A percentile compares a stretch with the other conserved stretches of the same genome.
These are phyloP conservation scores for Aspergillus awamori DNA, from an alignment of 2,329 filamentous ascomycete species.

Conservation along the genomic window DNA sequence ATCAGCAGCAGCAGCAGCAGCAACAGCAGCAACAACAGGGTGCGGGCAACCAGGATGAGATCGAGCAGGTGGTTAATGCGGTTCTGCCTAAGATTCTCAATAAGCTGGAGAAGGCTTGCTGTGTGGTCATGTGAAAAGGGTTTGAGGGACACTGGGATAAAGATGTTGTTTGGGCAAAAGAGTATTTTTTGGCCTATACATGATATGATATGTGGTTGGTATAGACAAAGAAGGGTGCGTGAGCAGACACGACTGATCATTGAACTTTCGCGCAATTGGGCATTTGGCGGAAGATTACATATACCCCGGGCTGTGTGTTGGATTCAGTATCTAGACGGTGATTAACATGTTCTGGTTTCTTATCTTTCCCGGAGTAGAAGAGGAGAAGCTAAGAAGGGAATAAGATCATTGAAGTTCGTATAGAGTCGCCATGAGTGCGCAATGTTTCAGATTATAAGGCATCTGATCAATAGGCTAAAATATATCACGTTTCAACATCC, in stretches of 20 bases:
- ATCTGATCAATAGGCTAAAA: not conserved
- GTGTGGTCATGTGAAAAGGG: conserved; percentile 68
- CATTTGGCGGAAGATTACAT: not conserved
- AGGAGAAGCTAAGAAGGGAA: not conserved
- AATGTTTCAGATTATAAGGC: conserved; percentile 1
- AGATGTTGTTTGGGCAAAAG: no score
- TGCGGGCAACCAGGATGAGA: conserved; percentile 59
- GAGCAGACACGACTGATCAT: not conserved
- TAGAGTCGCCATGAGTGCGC: not conserved
- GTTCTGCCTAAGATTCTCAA: conserved; percentile 62
- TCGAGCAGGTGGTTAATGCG: conserved; percentile 64
- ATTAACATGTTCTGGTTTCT: conserved; percentile 6
- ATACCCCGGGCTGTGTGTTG: conserved; percentile 1
- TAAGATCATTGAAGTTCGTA: not conserved
- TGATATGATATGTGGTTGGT: not conserved
- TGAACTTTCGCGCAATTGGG: not conserved
- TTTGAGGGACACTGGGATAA: no score
- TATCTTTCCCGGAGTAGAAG: not conserved
- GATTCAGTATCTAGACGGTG: not conserved
- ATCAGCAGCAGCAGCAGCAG: conserved; percentile 12
- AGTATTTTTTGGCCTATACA: not conserved
- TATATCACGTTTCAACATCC: not conserved
- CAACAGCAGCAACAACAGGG: conserved; percentile 48
- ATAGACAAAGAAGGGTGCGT: not conserved
- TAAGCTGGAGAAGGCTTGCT: conserved; percentile 70